Conservation (phyloP, 768 basidiomycete genomes). For the Suillus subaureus region DNA sequence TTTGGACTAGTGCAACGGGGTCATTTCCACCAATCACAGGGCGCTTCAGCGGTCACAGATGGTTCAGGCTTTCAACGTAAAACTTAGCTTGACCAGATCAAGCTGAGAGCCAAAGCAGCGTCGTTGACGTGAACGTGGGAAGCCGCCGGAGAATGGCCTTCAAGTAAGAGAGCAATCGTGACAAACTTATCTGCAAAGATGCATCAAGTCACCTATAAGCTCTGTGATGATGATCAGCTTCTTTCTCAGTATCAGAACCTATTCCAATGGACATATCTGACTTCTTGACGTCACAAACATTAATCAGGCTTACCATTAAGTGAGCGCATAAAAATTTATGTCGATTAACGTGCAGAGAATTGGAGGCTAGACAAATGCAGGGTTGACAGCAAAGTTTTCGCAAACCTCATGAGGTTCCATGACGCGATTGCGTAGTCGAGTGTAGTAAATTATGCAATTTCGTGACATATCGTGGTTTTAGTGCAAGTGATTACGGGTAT, state of each 20-base stretch:
- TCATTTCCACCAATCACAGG: neutral
- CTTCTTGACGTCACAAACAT: neutral
- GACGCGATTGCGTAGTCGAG: neutral
- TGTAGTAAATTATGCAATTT: constrained; percentile 5
- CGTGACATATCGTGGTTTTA: constrained; percentile 7
- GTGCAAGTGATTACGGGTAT: constrained; percentile 22
- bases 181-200: neutral
- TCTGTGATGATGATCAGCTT: neutral
- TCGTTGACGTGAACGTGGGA: constrained; percentile 3
- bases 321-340: neutral
- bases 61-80: neutral
- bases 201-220: neutral
- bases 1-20: neutral
- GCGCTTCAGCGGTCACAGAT: neutral
- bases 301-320: neutral
- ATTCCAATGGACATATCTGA: neutral
- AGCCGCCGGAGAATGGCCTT: neutral
- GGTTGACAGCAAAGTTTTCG: neutral
- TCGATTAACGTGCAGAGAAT: neutral
- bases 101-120: neutral
- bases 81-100: neutral
- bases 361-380: neutral
- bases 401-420: neutral
- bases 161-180: neutral
- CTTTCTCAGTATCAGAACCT: neutral